Percentiles rank a stretch among this genome's conserved stretches.
Evolutionary conservation across 2,329 filamentous ascomycete genomes (phyloP).

Genomic region (Didymella arachidicola): DNA sequence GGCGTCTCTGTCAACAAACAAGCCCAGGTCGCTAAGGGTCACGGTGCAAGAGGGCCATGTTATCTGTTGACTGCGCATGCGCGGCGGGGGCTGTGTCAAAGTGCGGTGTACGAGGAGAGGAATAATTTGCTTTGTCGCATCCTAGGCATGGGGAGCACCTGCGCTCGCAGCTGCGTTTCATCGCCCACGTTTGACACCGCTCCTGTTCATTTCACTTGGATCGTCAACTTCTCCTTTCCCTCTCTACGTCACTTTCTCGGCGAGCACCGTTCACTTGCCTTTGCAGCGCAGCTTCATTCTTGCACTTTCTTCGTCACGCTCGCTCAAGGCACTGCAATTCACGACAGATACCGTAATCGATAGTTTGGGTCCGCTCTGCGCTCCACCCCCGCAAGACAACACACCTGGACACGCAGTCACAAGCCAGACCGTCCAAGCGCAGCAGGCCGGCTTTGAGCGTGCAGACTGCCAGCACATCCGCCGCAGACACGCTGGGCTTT

Average conservation of each 20-base stretch:
- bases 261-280: background rate
- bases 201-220: conserved; percentile 31
- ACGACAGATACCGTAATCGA: conserved; percentile 30
- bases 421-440: conserved; percentile 32
- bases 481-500: conserved; percentile 22
- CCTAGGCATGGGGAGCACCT: conserved; percentile 31
- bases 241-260: conserved; percentile 15
- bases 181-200: conserved; percentile 24
- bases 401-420: conserved; percentile 31
- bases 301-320: background rate
- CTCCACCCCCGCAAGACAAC: conserved; percentile 30
- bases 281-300: conserved; percentile 1
- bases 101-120: conserved; percentile 16
- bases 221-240: conserved; percentile 14
- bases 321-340: conserved; percentile 12
- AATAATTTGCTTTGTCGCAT: conserved; percentile 32
- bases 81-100: conserved; percentile 18
- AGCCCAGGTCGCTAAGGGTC: background rate
- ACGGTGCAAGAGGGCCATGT: conserved; percentile 4
- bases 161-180: conserved; percentile 21
- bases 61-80: conserved; percentile 9
- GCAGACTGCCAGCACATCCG: conserved; percentile 36
- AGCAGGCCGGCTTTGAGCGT: conserved; percentile 25
- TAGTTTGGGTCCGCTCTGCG: conserved; percentile 25
- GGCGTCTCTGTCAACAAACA: background rate